A percentile compares a stretch with the other conserved stretches of the same genome.
These are phyloP conservation scores for Geum urbanum DNA, from an alignment of 306 rosid genomes.

Conservation along the genomic window DNA sequence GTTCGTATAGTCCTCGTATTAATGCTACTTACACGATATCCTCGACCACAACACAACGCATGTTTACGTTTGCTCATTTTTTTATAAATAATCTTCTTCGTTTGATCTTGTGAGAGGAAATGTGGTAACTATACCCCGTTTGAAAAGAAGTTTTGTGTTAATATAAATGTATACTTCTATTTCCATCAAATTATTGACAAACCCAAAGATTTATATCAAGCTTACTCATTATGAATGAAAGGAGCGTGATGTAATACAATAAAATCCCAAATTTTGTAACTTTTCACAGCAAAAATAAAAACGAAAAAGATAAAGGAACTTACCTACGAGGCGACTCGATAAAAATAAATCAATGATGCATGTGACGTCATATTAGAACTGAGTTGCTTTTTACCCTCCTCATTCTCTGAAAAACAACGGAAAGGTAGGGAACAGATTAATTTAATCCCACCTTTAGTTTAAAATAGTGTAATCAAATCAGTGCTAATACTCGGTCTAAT, in stretches of 20 bases:
- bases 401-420: conserved; percentile 20
- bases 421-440: conserved; percentile 25
- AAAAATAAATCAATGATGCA: neutral
- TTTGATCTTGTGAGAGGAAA: too few relatives aligned
- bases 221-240: neutral
- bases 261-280: neutral
- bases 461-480: conserved; percentile 12
- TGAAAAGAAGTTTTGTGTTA: too few relatives aligned
- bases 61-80: neutral
- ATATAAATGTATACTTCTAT: too few relatives aligned
- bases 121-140: too few relatives aligned
- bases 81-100: too few relatives aligned
- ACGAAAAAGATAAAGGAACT: neutral
- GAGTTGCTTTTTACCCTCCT: conserved; percentile 13
- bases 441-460: conserved; percentile 24
- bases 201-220: neutral
- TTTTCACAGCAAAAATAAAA: neutral
- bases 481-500: neutral
- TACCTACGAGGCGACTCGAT: too few relatives aligned
- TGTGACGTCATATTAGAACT: neutral
- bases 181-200: too few relatives aligned
- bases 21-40: too few relatives aligned
- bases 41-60: neutral
- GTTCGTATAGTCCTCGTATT: too few relatives aligned
- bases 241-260: neutral